These are phyloP conservation scores for Mycena leptocephala DNA, from an alignment of 768 basidiomycete genomes.

Conservation along the genomic window DNA sequence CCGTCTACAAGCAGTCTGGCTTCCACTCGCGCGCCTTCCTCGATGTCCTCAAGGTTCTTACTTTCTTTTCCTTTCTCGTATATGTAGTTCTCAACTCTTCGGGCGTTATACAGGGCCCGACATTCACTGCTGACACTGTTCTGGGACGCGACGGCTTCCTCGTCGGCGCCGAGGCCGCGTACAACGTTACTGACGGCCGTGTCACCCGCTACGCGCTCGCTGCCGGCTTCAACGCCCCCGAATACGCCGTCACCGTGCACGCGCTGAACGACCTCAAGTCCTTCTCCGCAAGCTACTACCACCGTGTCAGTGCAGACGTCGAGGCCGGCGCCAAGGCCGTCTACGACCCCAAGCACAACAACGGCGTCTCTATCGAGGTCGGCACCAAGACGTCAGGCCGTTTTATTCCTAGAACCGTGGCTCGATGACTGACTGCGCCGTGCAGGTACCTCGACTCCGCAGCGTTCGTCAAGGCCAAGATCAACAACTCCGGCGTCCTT, in stretches of 20 bases:
- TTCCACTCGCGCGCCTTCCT: conserved; percentile 93
- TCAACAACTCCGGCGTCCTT: conserved; percentile 96
- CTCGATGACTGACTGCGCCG: conserved; percentile 3
- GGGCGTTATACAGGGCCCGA: conserved; percentile 82
- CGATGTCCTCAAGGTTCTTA: conserved; percentile 92
- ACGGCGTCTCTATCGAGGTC: conserved; percentile 92
- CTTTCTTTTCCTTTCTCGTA: conserved; percentile 20
- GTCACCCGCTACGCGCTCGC: conserved; percentile 95
- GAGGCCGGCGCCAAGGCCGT: conserved; percentile 97
- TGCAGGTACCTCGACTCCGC: conserved; percentile 86
- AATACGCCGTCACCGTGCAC: conserved; percentile 95
- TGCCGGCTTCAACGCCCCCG: conserved; percentile 95
- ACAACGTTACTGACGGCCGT: conserved; percentile 96
- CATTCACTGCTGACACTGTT: conserved; percentile 96
- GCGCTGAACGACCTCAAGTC: conserved; percentile 95
- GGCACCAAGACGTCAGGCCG: conserved; percentile 91
- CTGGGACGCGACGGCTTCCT: conserved; percentile 98
- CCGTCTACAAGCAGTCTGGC: conserved; percentile 96
- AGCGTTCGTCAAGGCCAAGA: conserved; percentile 98
- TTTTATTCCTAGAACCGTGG: conserved; percentile 38
- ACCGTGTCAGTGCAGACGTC: conserved; percentile 92
- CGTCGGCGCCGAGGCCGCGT: conserved; percentile 94
- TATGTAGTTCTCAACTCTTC: conserved; percentile 7
- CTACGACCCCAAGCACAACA: conserved; percentile 94
- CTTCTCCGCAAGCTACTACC: conserved; percentile 98